Base-by-base conservation (phyloP, 176 grass and related monocot genomes). In the Bonia amplexicaulis region DNA sequence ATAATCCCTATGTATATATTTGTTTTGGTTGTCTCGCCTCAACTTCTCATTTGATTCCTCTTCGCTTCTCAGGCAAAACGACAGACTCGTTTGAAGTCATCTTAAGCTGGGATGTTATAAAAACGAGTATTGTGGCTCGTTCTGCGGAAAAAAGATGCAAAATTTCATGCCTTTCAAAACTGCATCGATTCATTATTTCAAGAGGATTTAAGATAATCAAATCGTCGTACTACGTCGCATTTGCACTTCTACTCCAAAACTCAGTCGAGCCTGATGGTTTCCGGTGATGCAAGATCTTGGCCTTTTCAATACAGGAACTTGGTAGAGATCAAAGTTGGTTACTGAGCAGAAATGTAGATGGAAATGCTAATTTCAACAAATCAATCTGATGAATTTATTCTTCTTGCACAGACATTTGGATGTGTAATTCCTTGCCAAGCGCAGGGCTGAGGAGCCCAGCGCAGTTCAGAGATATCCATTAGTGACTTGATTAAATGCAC, bases 11-110 rank as follows among this genome's bases (percentile, higher is more conserved):
- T 61, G 25, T 76, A 66, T 20, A 40, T 37, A 33, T 87, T 85
- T 85, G 2, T 74, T 84, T 68, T 60, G 16, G 49, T 55, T 49
- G 20, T 66, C 19, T 25, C 20, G 2, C 37, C 33, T 48, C 58
- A 61, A 84, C 64, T 65, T 48, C 72, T 60, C 9, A 74, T 70
- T 74, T 42, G 12, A 45, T 31, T 79, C 60, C 19, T 69, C 47
- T 83, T 69, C 26, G 15, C 15, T 13, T 47, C 62, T 82, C 86
- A 95, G 95, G 90, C 84, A 17, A 97, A 88, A 74, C 77, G 76
- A 4, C 88, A 88, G 68, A 71, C 80, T 71, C 77, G 65, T 84
- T 79, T 86, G 51, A 88, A 76, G 33, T 70, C 87, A 70, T 84
- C 80, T 64, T 87, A 80, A 87, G 22, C 66, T 40, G 25, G 25